Evolutionary conservation across 441 rosid species (phyloP).

Genomic region (Pelargonium citronellum): DNA sequence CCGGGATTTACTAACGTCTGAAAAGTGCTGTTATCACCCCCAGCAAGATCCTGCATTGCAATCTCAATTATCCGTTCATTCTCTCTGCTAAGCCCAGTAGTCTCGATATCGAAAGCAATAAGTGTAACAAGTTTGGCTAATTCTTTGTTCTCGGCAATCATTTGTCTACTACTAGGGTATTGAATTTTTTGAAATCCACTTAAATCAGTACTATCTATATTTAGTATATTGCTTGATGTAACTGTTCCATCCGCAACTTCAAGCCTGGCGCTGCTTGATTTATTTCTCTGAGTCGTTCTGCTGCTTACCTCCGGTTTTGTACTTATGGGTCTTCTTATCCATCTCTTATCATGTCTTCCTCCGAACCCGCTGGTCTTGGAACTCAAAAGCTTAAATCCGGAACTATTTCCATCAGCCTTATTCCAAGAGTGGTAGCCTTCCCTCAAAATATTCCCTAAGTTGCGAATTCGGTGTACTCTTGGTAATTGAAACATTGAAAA

Average conservation of each 20-base stretch:
- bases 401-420: conserved; percentile 25
- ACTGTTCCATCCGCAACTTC: conserved; percentile 39
- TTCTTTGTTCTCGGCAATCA: conserved; percentile 44
- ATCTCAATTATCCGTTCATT: conserved; percentile 64
- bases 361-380: conserved; percentile 40
- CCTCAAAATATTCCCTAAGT: conserved; percentile 41
- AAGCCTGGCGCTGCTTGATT: conserved; percentile 29
- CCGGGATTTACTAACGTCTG: conserved; percentile 74
- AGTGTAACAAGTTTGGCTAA: conserved; percentile 49
- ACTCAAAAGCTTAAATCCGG: conserved; percentile 32
- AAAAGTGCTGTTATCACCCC: conserved; percentile 82
- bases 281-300: conserved; percentile 29
- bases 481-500: conserved; percentile 60
- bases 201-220: conserved; percentile 29
- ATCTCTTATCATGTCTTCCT: conserved; percentile 52
- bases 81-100: conserved; percentile 59
- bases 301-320: conserved; percentile 39
- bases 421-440: conserved; percentile 37
- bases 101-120: conserved; percentile 65
- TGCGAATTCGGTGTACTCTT: conserved; percentile 38
- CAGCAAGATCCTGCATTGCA: conserved; percentile 68
- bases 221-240: conserved; percentile 36
- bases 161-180: conserved; percentile 39
- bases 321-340: conserved; percentile 48
- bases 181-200: conserved; percentile 35